Conservation (phyloP, 2,329 filamentous ascomycete species). For the Fusarium sambucinum region DNA sequence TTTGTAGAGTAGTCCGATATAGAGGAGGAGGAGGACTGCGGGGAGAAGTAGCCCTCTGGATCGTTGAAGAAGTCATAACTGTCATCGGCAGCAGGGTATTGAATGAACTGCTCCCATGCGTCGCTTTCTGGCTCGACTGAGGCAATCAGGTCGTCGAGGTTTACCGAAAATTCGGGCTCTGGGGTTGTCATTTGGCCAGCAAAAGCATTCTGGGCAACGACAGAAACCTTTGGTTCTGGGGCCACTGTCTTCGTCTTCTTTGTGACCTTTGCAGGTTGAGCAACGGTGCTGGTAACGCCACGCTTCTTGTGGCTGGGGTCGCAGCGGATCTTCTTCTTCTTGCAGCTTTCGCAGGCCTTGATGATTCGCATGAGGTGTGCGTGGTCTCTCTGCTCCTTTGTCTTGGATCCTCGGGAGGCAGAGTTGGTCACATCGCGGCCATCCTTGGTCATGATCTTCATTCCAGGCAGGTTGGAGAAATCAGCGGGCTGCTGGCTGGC, state of each 20-base stretch:
- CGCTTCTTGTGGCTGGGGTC: constrained; percentile 70
- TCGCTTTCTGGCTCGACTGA: constrained; percentile 44
- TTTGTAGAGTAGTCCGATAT: constrained; percentile 48
- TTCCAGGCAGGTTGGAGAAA: constrained; percentile 69
- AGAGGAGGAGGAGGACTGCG: constrained; percentile 49
- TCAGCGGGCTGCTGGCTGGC: constrained; percentile 55
- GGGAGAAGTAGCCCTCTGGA: constrained; percentile 58
- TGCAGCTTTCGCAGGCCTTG: constrained; percentile 74
- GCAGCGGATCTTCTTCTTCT: constrained; percentile 72
- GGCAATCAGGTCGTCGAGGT: constrained; percentile 38
- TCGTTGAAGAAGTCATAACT: constrained; percentile 63
- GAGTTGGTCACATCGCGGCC: constrained; percentile 73
- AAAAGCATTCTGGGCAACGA: constrained; percentile 21
- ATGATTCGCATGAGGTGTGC: constrained; percentile 75
- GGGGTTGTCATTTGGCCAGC: constrained; percentile 24
- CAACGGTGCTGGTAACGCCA: constrained; percentile 49
- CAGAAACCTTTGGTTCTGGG: constrained; percentile 31
- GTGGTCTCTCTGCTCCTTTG: constrained; percentile 75
- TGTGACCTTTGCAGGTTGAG: constrained; percentile 53
- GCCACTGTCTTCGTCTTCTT: constrained; percentile 57
- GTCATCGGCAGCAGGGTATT: constrained; percentile 55
- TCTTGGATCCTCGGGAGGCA: constrained; percentile 72
- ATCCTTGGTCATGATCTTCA: constrained; percentile 75
- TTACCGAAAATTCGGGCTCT: constrained; percentile 42
- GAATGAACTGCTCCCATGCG: constrained; percentile 61